phyloP scores from a whole-genome alignment of 768 basidiomycete genomes.

The Mycena crocata region DNA sequence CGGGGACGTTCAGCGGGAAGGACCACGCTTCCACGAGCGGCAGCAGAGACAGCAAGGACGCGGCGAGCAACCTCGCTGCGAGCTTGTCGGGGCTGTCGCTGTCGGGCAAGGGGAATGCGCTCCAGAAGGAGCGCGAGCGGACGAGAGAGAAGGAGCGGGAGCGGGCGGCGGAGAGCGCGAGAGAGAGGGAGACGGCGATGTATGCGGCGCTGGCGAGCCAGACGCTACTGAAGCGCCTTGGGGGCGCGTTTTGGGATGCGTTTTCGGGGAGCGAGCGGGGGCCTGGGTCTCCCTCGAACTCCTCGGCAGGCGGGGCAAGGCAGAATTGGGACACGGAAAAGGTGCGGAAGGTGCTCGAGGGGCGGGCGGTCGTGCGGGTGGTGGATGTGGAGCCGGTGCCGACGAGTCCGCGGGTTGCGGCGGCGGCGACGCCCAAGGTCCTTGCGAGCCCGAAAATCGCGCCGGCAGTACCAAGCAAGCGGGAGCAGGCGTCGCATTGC shows the following conservation, averaged over 20 bases:
- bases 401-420: not conserved
- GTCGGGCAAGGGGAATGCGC: conserved; percentile 54
- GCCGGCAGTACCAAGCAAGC: not conserved
- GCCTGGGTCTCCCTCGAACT: conserved; percentile 37
- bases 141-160: conserved; percentile 37
- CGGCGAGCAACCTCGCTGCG: conserved; percentile 17
- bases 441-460: not conserved
- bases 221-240: conserved; percentile 78
- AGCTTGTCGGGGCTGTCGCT: conserved; percentile 41
- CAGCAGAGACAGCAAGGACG: conserved; percentile 43
- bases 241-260: conserved; percentile 89
- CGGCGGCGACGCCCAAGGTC: conserved; percentile 19
- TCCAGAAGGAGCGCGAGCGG: conserved; percentile 19
- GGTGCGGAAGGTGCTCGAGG: conserved; percentile 83
- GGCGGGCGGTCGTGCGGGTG: conserved; percentile 81
- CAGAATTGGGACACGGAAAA: conserved; percentile 78
- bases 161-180: conserved; percentile 44
- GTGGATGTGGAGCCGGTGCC: conserved; percentile 73
- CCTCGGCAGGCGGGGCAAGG: conserved; percentile 17
- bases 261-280: conserved; percentile 67
- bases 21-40: conserved; percentile 54
- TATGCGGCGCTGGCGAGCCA: conserved; percentile 83
- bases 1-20: conserved; percentile 36
- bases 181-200: conserved; percentile 61
- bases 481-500: conserved; percentile 28